Evolutionary conservation across 2,329 filamentous ascomycete species (phyloP).

Genomic region (Fusarium sambucinum): DNA sequence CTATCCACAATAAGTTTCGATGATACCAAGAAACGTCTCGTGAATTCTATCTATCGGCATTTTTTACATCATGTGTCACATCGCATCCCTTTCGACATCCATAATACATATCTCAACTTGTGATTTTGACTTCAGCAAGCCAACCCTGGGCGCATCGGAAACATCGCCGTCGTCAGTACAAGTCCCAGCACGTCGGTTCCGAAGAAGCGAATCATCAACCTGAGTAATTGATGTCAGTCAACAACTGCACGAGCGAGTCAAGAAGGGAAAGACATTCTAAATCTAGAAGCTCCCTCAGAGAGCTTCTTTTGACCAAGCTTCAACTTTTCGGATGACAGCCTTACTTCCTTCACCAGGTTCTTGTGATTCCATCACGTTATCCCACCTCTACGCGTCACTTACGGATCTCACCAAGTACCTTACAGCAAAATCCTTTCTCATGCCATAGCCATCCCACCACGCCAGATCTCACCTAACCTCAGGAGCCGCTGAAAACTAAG

Average conservation of each 20-base stretch:
- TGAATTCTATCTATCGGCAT: neutral
- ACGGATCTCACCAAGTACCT: constrained; percentile 2
- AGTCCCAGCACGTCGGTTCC: neutral
- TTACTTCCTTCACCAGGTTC: neutral
- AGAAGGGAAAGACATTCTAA: constrained; percentile 20
- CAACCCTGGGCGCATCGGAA: neutral
- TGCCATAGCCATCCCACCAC: constrained; percentile 24
- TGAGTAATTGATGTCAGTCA: neutral
- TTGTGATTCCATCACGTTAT: neutral
- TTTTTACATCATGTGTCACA: neutral
- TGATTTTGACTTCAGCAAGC: neutral
- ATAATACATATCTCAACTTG: neutral
- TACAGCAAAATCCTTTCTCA: constrained; percentile 31
- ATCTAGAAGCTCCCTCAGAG: constrained; percentile 7
- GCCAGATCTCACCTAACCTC: constrained; percentile 32
- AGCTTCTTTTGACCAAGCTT: constrained; percentile 12
- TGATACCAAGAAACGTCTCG: constrained; percentile 11
- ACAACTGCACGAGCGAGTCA: constrained; percentile 9
- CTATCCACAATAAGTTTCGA: constrained; percentile 27
- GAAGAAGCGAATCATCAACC: neutral
- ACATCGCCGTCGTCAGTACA: neutral
- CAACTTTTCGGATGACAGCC: neutral
- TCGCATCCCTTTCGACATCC: neutral
- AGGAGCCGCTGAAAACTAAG: constrained; percentile 32
- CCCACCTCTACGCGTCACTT: constrained; percentile 5